A percentile compares a stretch with the other conserved stretches of the same genome.
phyloP scores from a whole-genome alignment of 805 yeast species.

The Starmerella khaoyaiensis region DNA sequence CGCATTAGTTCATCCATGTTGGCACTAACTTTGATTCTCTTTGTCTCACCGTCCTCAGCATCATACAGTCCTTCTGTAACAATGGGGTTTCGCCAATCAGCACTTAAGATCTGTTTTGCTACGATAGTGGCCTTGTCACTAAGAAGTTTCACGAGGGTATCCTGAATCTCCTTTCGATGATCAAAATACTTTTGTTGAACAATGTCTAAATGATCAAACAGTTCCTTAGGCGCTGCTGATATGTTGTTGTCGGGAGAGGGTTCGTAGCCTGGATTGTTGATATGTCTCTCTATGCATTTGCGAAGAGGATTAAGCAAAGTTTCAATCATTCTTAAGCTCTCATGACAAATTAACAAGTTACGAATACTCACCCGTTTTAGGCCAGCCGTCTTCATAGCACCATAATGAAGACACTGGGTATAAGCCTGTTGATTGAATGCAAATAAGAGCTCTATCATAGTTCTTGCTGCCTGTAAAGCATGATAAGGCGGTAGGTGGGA shows the following conservation, averaged over 20 bases:
- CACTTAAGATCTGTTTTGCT: conserved; percentile 34
- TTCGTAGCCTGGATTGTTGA: not conserved
- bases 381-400: conserved; percentile 60
- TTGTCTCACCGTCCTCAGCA: conserved; percentile 10
- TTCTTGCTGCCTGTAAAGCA: conserved; percentile 20
- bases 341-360: conserved; percentile 55
- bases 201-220: conserved; percentile 27
- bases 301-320: conserved; percentile 30
- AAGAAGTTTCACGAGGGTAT: conserved; percentile 59
- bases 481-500: conserved; percentile 40
- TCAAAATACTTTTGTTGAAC: conserved; percentile 37
- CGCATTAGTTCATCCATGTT: conserved; percentile 56
- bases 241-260: not conserved
- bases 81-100: conserved; percentile 35
- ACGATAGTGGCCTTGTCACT: conserved; percentile 45
- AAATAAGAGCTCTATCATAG: conserved; percentile 35
- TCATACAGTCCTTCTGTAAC: conserved; percentile 12
- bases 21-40: conserved; percentile 39
- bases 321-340: conserved; percentile 42
- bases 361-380: conserved; percentile 60
- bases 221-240: not conserved
- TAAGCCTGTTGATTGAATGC: conserved; percentile 42
- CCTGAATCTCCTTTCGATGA: conserved; percentile 50
- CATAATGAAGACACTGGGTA: conserved; percentile 56
- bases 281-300: conserved; percentile 26